These are phyloP conservation scores for Hymenoscyphus albidus DNA, from an alignment of 2,329 filamentous ascomycete species.

Conservation along the genomic window DNA sequence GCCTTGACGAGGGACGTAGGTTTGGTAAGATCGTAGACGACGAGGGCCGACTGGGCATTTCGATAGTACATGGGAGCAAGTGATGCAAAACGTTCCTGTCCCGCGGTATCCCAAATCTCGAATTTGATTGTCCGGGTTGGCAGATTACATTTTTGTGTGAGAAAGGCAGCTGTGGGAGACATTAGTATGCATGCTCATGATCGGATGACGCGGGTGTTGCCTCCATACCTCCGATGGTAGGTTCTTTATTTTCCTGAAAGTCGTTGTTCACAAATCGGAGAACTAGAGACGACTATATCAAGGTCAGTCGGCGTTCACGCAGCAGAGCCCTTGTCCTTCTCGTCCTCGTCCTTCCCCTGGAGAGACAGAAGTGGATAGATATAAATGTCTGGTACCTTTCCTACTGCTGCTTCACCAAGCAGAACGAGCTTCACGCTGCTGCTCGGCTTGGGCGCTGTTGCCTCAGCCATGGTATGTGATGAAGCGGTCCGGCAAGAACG, in stretches of 20 bases:
- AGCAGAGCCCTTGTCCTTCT: not conserved
- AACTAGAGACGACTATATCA: constrained; percentile 80
- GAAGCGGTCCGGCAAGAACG: constrained; percentile 12
- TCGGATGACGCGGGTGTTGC: not conserved
- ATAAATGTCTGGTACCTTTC: constrained; percentile 65
- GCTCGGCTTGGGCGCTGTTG: constrained; percentile 83
- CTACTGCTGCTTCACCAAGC: constrained; percentile 93
- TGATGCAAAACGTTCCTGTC: constrained; percentile 94
- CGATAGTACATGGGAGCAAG: constrained; percentile 99
- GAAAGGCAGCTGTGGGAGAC: constrained; percentile 70
- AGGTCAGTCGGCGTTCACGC: constrained; percentile 16
- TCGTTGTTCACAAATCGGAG: constrained; percentile 99
- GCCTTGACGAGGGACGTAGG: constrained; percentile 93
- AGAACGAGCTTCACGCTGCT: constrained; percentile 99
- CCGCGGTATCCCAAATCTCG: constrained; percentile 97
- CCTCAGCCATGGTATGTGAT: constrained; percentile 61
- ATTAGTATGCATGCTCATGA: constrained; percentile 2
- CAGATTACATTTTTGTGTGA: constrained; percentile 97
- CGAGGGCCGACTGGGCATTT: constrained; percentile 94
- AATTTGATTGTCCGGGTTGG: constrained; percentile 89
- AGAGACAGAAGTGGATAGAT: not conserved
- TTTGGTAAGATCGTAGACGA: constrained; percentile 98
- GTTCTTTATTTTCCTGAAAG: constrained; percentile 99
- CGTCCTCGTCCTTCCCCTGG: too few species aligned
- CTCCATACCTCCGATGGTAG: constrained; percentile 86